phyloP scores from a whole-genome alignment of 2,329 filamentous ascomycete genomes.

The Anisogramma anomala region DNA sequence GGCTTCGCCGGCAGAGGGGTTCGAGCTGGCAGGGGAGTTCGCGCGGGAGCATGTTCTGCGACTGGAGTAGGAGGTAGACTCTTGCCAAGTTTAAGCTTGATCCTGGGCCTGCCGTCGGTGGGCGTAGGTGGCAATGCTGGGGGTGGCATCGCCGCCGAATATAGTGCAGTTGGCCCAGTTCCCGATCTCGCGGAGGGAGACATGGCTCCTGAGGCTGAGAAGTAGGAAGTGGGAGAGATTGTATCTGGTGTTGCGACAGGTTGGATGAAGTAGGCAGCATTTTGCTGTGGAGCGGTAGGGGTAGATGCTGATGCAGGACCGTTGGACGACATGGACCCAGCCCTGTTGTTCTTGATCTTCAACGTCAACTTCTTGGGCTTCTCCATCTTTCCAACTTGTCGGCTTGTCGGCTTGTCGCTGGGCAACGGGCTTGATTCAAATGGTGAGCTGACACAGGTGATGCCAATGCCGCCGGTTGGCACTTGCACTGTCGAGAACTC shows the following conservation, averaged over 20 bases:
- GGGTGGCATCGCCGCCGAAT: conserved; percentile 10
- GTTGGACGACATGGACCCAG: conserved; percentile 9
- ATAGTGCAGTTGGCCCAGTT: background rate
- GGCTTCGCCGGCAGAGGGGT: conserved; percentile 23
- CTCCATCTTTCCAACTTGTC: conserved; percentile 7
- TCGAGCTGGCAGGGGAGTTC: conserved; percentile 14
- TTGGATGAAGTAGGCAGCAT: background rate
- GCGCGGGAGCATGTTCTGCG: conserved; percentile 8
- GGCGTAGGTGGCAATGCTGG: conserved; percentile 13
- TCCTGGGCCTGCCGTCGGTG: conserved; percentile 16
- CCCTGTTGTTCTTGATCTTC: conserved; percentile 13
- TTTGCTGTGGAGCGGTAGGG: background rate
- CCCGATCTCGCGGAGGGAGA: background rate
- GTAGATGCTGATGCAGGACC: conserved; percentile 5
- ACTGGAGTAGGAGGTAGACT: conserved; percentile 22
- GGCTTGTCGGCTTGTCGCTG: no score
- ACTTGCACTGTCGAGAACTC: no score
- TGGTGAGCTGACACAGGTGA: background rate
- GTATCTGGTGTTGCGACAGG: conserved; percentile 8
- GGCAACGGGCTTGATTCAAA: no score
- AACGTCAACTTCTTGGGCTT: conserved; percentile 10
- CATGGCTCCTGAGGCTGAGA: background rate
- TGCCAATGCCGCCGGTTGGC: no score
- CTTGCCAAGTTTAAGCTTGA: conserved; percentile 17
- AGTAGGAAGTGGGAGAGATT: conserved; percentile 7